A percentile compares a stretch with the other conserved stretches of the same genome.
These are phyloP conservation scores for Globisporangium radiosum DNA, from an alignment of 352 stramenopile genomes.

Conservation along the genomic window DNA sequence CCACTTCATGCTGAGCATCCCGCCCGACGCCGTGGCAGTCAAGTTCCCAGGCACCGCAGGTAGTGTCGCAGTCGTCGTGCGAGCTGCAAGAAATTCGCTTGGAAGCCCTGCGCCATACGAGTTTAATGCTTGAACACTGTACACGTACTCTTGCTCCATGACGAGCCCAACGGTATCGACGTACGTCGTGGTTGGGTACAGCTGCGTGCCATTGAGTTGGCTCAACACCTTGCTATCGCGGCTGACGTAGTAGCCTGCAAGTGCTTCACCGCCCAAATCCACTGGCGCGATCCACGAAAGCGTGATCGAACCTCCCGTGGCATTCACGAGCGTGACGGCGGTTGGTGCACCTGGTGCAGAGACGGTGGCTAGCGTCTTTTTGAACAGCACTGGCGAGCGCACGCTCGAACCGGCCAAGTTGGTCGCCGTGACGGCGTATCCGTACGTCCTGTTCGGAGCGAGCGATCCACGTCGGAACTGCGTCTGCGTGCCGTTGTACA, in stretches of 20 bases:
- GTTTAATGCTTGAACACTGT: constrained; percentile 37
- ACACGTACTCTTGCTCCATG: constrained; percentile 27
- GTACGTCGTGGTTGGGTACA: constrained; percentile 12
- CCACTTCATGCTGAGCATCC: constrained; percentile 28
- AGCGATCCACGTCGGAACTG: constrained; percentile 28
- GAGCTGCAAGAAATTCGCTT: constrained; percentile 22
- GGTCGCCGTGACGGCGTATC: constrained; percentile 31
- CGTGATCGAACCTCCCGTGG: constrained; percentile 33
- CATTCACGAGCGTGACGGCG: constrained; percentile 4
- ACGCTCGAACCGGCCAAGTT: constrained; percentile 37
- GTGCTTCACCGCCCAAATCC: constrained; percentile 31
- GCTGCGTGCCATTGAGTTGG: background rate
- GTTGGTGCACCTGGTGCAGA: constrained; percentile 25
- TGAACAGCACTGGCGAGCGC: constrained; percentile 13
- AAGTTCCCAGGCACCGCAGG: constrained; percentile 17
- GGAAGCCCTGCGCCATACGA: constrained; percentile 18
- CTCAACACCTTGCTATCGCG: constrained; percentile 15
- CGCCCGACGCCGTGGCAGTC: constrained; percentile 15
- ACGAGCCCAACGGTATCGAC: constrained; percentile 25
- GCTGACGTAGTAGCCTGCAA: constrained; percentile 38
- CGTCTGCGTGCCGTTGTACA: constrained; percentile 41
- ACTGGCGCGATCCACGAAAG: constrained; percentile 34
- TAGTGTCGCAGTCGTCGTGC: constrained; percentile 18
- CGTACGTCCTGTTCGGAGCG: constrained; percentile 31
- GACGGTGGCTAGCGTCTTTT: constrained; percentile 15